Evolutionary conservation across 805 yeast genomes (phyloP).

Genomic region (Pachysolen tannophilus): DNA sequence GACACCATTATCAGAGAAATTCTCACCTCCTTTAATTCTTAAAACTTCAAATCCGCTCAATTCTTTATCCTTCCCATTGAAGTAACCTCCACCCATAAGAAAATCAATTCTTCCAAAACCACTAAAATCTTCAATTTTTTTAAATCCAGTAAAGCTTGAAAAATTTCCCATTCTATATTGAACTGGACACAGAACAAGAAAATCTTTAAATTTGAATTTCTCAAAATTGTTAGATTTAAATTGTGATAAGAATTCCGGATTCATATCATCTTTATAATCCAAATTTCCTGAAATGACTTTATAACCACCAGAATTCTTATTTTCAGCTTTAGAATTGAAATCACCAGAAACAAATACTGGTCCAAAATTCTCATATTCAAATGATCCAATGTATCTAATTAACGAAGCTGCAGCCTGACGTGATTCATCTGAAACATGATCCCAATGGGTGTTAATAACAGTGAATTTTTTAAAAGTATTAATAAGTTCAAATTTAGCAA

Average conservation of each 20-base stretch:
- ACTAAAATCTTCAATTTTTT: slow-evolving; percentile 13
- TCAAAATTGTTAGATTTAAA: slow-evolving; percentile 12
- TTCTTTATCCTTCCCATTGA: not conserved
- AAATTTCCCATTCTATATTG: slow-evolving; percentile 24
- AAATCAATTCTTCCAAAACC: slow-evolving; percentile 30
- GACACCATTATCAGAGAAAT: slow-evolving; percentile 24
- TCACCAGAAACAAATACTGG: slow-evolving; percentile 46
- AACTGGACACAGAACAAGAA: slow-evolving; percentile 16
- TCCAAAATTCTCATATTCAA: slow-evolving; percentile 23
- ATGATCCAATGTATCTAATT: slow-evolving; percentile 28
- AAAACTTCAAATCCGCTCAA: slow-evolving; percentile 15
- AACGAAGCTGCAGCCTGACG: slow-evolving; percentile 36
- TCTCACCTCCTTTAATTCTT: slow-evolving; percentile 26
- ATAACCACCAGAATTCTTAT: slow-evolving; percentile 28
- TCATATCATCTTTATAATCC: slow-evolving; percentile 7
- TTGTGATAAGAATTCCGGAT: slow-evolving; percentile 15
- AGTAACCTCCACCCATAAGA: slow-evolving; percentile 20
- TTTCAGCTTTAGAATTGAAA: slow-evolving; percentile 43
- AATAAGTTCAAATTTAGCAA: slow-evolving; percentile 19
- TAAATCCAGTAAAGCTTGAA: slow-evolving; percentile 34
- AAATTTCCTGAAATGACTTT: slow-evolving; percentile 18
- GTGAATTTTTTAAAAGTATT: slow-evolving; percentile 19
- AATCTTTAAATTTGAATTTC: slow-evolving; percentile 21
- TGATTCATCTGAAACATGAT: slow-evolving; percentile 38
- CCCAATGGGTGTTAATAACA: slow-evolving; percentile 41